A percentile compares a stretch with the other conserved stretches of the same genome.
Evolutionary conservation across 352 stramenopile genomes (phyloP).

Genomic region (Phytophthora palmivora): DNA sequence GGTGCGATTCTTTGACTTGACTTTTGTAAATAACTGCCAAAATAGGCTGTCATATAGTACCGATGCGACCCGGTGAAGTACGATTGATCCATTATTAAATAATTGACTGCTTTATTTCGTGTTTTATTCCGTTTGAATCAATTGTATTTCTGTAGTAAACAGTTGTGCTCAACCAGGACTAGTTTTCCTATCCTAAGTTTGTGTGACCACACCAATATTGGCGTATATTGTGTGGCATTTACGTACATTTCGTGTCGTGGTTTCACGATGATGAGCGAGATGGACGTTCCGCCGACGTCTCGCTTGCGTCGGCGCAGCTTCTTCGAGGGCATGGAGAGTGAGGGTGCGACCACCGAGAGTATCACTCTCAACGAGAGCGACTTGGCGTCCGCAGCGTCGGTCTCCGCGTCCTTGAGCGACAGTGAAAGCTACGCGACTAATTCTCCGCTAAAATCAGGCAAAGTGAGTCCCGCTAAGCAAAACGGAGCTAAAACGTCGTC

Average conservation of each 20-base stretch:
- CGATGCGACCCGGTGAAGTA: no score
- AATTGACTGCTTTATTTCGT: no score
- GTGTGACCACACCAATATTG: no score
- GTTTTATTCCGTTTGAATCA: no score
- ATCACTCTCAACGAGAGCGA: constrained; percentile 42
- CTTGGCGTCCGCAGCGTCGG: constrained; percentile 24
- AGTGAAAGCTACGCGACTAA: constrained; percentile 26
- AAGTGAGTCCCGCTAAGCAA: constrained; percentile 23
- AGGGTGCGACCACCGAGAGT: constrained; percentile 39
- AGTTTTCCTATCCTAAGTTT: no score
- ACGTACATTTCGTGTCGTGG: not conserved
- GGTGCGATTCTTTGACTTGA: no score
- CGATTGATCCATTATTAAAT: no score
- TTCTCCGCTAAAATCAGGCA: constrained; percentile 28
- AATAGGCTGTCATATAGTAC: no score
- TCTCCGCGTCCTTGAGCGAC: not conserved
- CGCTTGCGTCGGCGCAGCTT: constrained; percentile 75
- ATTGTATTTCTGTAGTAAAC: no score
- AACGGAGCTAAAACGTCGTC: constrained; percentile 17
- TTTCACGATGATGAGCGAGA: constrained; percentile 55
- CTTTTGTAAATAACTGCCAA: no score
- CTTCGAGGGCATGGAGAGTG: constrained; percentile 68
- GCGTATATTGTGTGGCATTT: no score
- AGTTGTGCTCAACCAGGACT: no score
- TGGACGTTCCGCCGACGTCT: constrained; percentile 52